Evolutionary conservation across 768 basidiomycete genomes (phyloP), one percentile per base, ranked within the genome.

Genomic region (Tremella mesenterica): DNA sequence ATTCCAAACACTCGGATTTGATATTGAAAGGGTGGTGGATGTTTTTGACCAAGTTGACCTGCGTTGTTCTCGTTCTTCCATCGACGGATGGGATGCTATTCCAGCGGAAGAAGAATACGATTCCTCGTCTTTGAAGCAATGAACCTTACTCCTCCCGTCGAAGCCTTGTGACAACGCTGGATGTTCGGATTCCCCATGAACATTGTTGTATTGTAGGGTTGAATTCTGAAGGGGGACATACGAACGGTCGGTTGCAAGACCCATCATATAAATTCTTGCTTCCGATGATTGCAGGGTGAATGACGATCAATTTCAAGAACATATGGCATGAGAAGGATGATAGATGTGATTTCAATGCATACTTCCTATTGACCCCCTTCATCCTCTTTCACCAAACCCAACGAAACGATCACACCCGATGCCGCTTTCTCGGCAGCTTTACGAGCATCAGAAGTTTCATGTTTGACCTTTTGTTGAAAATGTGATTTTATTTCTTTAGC

Each of bases 11-110:
- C 79, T 95, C 0, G 89, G 87, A 0, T 95, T 95, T 63, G 68
- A 65, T 16, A 74, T 85, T 30, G 81, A 80, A 9, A 85, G 85
- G 65, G 73, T 75, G 10, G 82, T 84, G 14, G 79, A 82, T 46
- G 83, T 87, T 9, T 96, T 91, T 60, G 76, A 79, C 30, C 88
- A 96, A 73, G 80, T 88, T 14, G 90, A 93, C 75, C 79, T 95
- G 81, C 80, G 85, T 16, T 75, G 65, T 33, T 4, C 14, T 18
- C 34, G 41, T 2, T n/a, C 38, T 38, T 33, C n/a, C 18, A 33
- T 49, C 48, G 3, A 4, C 8, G 23, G 38, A 4, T 5, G 38
- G 5, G 8, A 16, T 41, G 38, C n/a, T 41, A 41, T 23, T 5
- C 38, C 5, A 41, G 6, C 4, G 6, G 5, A n/a, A 5, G 38